Evolutionary conservation across 2,329 filamentous ascomycete species (phyloP).

Genomic region (Chrysoporthe cubensis): DNA sequence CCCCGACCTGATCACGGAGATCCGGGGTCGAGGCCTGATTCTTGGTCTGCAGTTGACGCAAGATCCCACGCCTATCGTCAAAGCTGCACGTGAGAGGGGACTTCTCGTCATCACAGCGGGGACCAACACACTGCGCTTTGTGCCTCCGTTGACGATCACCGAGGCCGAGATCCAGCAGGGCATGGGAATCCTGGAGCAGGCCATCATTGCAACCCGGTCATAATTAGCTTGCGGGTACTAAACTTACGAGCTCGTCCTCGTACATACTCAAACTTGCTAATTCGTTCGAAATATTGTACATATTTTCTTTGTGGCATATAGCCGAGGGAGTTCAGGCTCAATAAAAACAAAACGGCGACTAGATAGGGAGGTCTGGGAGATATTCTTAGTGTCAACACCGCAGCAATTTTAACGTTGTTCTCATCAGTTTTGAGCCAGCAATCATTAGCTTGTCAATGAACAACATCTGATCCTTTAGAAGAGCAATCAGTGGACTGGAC

Average conservation of each 20-base stretch:
- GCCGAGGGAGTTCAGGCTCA: slow-evolving; percentile 17
- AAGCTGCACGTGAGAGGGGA: slow-evolving; percentile 84
- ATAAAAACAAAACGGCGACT: slow-evolving; percentile 13
- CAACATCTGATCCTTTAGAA: background rate
- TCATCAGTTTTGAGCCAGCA: background rate
- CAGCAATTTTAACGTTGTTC: slow-evolving; percentile 1
- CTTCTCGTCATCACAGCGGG: slow-evolving; percentile 91
- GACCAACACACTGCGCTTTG: slow-evolving; percentile 88
- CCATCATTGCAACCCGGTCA: slow-evolving; percentile 51
- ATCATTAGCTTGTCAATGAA: background rate
- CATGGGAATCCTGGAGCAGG: slow-evolving; percentile 73
- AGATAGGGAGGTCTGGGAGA: background rate
- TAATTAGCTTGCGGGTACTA: slow-evolving; percentile 5
- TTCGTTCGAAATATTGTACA: slow-evolving; percentile 13
- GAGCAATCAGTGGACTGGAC: background rate
- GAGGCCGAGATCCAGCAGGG: slow-evolving; percentile 80
- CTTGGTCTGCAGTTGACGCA: slow-evolving; percentile 81
- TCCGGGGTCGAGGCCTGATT: slow-evolving; percentile 83
- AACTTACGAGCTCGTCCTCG: background rate
- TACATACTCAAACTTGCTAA: background rate
- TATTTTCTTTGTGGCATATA: slow-evolving; percentile 9
- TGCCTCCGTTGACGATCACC: slow-evolving; percentile 82
- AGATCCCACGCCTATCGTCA: slow-evolving; percentile 76
- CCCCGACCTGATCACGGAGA: slow-evolving; percentile 75
- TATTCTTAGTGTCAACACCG: background rate